phyloP scores from a whole-genome alignment of 352 stramenopile genomes.

The Globisporangium perplexum region DNA sequence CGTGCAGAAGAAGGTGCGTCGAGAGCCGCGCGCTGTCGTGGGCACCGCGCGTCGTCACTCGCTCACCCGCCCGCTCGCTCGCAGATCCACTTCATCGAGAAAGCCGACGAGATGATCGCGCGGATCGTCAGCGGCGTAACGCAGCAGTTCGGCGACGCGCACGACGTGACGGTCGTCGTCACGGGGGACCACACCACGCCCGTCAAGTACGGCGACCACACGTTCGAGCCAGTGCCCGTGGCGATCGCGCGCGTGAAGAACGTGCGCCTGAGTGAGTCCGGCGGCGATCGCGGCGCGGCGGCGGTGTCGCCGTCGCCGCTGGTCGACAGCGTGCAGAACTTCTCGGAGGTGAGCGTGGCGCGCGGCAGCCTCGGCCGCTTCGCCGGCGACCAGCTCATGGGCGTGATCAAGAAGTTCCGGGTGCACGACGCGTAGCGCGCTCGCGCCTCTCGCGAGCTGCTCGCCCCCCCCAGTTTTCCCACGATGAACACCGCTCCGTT shows the following conservation, averaged over 20 bases:
- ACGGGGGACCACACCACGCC: slow-evolving; percentile 86
- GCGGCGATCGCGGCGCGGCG: not conserved
- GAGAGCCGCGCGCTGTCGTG: not conserved
- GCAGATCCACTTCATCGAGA: slow-evolving; percentile 76
- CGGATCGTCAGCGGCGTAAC: slow-evolving; percentile 46
- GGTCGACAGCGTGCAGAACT: slow-evolving; percentile 46
- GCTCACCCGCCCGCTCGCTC: too few species aligned
- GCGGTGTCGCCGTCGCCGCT: slow-evolving; percentile 14
- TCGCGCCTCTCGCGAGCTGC: too few species aligned
- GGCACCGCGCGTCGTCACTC: not conserved
- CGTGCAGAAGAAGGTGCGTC: slow-evolving; percentile 63
- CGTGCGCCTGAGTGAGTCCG: slow-evolving; percentile 23
- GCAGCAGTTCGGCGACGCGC: slow-evolving; percentile 22
- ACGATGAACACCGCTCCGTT: not conserved
- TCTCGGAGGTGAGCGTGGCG: slow-evolving; percentile 69
- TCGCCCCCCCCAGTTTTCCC: too few species aligned
- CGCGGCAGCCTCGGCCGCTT: slow-evolving; percentile 71
- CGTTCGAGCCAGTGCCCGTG: slow-evolving; percentile 82
- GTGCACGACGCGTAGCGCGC: slow-evolving; percentile 34
- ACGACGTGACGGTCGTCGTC: slow-evolving; percentile 77
- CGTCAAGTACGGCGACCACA: slow-evolving; percentile 85
- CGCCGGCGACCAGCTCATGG: slow-evolving; percentile 81
- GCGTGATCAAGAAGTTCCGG: slow-evolving; percentile 70
- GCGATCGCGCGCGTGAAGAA: slow-evolving; percentile 51
- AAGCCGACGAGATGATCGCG: slow-evolving; percentile 78